These are phyloP conservation scores for Pythium guiyangense DNA, from an alignment of 352 stramenopile species.

Conservation along the genomic window DNA sequence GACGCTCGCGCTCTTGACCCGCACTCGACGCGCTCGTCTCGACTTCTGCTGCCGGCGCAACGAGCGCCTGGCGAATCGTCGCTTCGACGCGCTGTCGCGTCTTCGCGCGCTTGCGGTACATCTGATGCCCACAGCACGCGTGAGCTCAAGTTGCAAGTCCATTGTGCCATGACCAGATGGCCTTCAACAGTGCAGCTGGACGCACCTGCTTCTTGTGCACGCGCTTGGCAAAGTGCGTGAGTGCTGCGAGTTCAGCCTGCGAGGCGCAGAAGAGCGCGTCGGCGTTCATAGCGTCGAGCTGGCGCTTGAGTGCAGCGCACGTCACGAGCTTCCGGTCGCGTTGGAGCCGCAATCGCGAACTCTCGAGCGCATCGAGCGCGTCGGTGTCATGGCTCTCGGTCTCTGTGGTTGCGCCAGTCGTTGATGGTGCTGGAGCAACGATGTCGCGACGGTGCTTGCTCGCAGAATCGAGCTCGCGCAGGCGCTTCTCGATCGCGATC, in stretches of 20 bases:
- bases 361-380: constrained; percentile 7
- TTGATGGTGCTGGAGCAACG: too few species aligned
- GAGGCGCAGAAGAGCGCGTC: constrained; percentile 10
- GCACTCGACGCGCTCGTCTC: neutral
- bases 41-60: neutral
- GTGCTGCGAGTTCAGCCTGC: neutral
- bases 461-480: neutral
- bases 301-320: constrained; percentile 16
- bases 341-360: constrained; percentile 23
- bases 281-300: constrained; percentile 18
- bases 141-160: neutral
- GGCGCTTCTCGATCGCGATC: constrained; percentile 12
- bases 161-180: neutral
- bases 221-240: constrained; percentile 17
- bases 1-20: neutral
- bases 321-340: constrained; percentile 15
- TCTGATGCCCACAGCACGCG: neutral
- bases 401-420: neutral
- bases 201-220: constrained; percentile 28
- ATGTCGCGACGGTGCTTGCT: too few species aligned
- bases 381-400: neutral
- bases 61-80: constrained; percentile 6
- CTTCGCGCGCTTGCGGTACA: constrained; percentile 12
- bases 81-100: constrained; percentile 3
- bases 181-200: neutral